These are phyloP conservation scores for Amylostereum areolatum DNA, from an alignment of 1,284 basidiomycete genomes.

Conservation along the genomic window DNA sequence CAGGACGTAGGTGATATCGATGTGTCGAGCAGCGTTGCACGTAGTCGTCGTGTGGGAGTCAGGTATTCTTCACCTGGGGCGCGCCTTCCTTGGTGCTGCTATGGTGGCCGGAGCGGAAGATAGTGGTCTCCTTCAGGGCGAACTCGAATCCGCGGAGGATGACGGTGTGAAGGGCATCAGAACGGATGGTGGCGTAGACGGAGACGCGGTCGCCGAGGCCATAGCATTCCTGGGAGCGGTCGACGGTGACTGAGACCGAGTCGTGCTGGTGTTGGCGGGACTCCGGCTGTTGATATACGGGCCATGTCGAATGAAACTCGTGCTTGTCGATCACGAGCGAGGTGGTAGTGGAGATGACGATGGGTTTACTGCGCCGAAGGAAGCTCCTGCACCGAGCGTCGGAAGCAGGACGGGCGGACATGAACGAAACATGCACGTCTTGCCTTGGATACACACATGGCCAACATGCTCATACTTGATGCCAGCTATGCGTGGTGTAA, in stretches of 20 bases:
- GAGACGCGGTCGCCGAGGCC: constrained; percentile 79
- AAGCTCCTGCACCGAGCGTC: constrained; percentile 48
- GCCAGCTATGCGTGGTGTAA: constrained; percentile 41
- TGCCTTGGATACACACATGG: constrained; percentile 75
- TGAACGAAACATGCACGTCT: constrained; percentile 45
- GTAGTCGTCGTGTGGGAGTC: constrained; percentile 70
- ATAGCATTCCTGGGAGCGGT: constrained; percentile 70
- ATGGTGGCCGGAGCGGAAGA: constrained; percentile 55
- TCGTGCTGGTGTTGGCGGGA: constrained; percentile 60
- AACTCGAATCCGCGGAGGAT: constrained; percentile 78
- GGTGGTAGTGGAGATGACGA: constrained; percentile 53
- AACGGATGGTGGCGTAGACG: constrained; percentile 64
- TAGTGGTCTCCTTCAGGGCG: constrained; percentile 66
- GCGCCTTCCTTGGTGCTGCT: constrained; percentile 47
- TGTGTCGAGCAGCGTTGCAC: constrained; percentile 69
- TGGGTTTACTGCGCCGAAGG: constrained; percentile 64
- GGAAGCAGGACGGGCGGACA: background rate
- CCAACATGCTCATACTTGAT: constrained; percentile 84
- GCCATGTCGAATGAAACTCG: constrained; percentile 86
- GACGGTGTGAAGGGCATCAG: constrained; percentile 56
- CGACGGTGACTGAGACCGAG: constrained; percentile 69
- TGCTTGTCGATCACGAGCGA: constrained; percentile 82
- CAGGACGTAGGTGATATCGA: constrained; percentile 77
- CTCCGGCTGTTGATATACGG: constrained; percentile 76
- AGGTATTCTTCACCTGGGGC: constrained; percentile 59